phyloP scores from a whole-genome alignment of 2,329 filamentous ascomycete species.

The Lecanicillium sp. region DNA sequence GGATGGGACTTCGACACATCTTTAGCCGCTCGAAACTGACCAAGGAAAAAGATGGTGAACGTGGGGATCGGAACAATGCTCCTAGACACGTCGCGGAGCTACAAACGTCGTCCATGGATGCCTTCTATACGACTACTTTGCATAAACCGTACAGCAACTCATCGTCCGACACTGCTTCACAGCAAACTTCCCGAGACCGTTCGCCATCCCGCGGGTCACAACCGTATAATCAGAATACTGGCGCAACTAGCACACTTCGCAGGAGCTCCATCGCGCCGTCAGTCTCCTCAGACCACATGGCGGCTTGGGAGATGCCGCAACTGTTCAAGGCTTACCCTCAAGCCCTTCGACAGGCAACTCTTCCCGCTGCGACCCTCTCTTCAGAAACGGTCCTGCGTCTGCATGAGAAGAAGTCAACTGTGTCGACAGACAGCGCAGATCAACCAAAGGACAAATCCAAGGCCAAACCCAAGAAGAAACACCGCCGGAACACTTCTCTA shows the following conservation, averaged over 20 bases:
- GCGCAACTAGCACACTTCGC: neutral
- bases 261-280: slow-evolving; percentile 7
- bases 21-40: slow-evolving; percentile 9
- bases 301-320: slow-evolving; percentile 60
- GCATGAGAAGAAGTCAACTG: slow-evolving; percentile 36
- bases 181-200: no score
- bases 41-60: slow-evolving; percentile 1
- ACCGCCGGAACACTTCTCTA: slow-evolving; percentile 18
- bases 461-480: slow-evolving; percentile 13
- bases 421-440: slow-evolving; percentile 13
- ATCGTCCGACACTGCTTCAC: no score
- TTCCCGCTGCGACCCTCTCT: slow-evolving; percentile 59
- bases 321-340: slow-evolving; percentile 85
- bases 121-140: no score
- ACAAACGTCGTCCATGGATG: no score
- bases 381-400: slow-evolving; percentile 61
- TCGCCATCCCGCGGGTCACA: no score
- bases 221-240: no score
- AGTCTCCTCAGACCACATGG: slow-evolving; percentile 22
- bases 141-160: no score
- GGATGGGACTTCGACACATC: slow-evolving; percentile 6
- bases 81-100: no score
- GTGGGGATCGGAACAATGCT: no score
- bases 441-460: slow-evolving; percentile 3
- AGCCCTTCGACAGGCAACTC: slow-evolving; percentile 63